Base-by-base conservation (phyloP, 225 moss, liverwort and hornwort genomes). In the Bryum argenteum region DNA sequence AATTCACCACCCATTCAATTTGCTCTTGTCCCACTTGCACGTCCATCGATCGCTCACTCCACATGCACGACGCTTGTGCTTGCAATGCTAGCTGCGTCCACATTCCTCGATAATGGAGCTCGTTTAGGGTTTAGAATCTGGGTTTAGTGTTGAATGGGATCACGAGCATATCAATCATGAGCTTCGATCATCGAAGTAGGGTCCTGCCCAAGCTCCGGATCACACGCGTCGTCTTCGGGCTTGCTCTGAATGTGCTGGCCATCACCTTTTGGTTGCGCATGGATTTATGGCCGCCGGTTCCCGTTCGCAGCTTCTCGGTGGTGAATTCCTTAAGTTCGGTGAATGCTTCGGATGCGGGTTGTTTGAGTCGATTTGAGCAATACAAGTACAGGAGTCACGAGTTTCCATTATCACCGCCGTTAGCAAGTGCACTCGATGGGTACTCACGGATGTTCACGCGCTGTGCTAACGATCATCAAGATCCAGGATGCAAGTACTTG, bases 321-420 rank as follows among this genome's bases (percentile, higher is more conserved):
- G 43, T 3, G 44, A 21, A 19, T 41, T 9, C 3, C 3, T 63
- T 38, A 37, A 16, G 55, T 5, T 54, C 57, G 28, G 50, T 13
- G 6, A 47, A 47, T 47, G 45, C 37, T 54, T 11, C 16, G 45
- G 78, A 76, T 47, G 47, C 33, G 21, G 10, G 54, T 17, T 95
- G 94, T 62, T 58, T 86, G 72, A 84, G 92, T 78, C 84, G 90
- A 51, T 67, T 12, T 33, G 85, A 83, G 33, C 94, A 95, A 15
- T 75, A 83, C 67, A 62, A 55, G 41, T 84, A 81, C 66, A 81
- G 94, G 17, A 84, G 85, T 3, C 38, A 42, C 8, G 75, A 48
- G 16, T 82, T 89, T 47, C 84, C 90, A 47, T 61, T 73, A 2
- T 82, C 87, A 26, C 64, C 63, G 4, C 40, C 75, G 6, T 77